Evolutionary conservation across 2,329 filamentous ascomycete species (phyloP), one percentile per base, ranked within the genome.

Genomic region (Fusarium chlamydosporum): DNA sequence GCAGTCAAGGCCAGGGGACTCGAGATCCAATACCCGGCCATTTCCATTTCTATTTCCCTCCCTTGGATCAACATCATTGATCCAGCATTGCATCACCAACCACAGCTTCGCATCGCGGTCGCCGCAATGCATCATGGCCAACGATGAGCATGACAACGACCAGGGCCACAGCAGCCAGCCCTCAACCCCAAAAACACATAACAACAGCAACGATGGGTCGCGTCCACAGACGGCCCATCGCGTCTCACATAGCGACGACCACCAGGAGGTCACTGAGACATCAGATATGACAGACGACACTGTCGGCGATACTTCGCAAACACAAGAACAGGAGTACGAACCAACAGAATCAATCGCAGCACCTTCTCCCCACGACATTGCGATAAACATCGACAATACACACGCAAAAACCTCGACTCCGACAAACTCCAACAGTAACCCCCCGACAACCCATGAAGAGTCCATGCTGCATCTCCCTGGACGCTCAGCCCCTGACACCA

Each of bases 81-180:
- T 38, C 26, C 52, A 47, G 55, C 43, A 60, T 35, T 58, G 43
- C 58, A 29, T 56, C 54, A 20, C 52, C 53, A 62, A 61, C 56
- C 52, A 56, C 45, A 61, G 20, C 46, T 34, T 54, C 33, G 38
- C 43, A 61, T 56, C 52, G 54, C 53, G 67, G 67, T 56, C 48
- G 70, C 71, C 71, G 74, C 70, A 70, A 78, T 78, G 77, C 75
- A 75, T 72, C 75, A 81, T 81, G 80, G 76, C 77, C 64, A 71
- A 74, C 69, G 76, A 77, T 75, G 76, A 79, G 65, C 61, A 65
- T 67, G 65, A 72, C 66, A 41, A 62, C 52, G 55, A 57, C 54
- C 62, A 48, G 41, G 59, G 69, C 75, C 71, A 56, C 34, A 64
- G 47, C 23, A 51, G 34, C 47, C 47, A 27, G 18, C 52, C 42